Percentiles rank a stretch among this genome's conserved stretches.
Evolutionary conservation across 208 protist species (phyloP).

Genomic region (Leptomonas pyrrhocoris): DNA sequence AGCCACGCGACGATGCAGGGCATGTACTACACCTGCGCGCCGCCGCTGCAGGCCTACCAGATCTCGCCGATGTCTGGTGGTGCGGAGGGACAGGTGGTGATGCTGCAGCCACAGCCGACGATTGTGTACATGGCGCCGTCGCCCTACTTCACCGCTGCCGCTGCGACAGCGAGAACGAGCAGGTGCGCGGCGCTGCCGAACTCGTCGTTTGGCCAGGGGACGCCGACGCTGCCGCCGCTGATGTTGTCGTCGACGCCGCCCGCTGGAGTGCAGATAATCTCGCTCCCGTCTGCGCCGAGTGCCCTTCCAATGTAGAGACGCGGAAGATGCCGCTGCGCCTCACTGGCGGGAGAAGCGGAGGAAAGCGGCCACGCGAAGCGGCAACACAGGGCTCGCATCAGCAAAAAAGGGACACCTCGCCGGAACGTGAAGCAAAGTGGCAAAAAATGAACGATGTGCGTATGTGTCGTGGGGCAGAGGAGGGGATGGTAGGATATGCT

Average conservation of each 20-base stretch:
- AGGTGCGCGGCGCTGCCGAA: neutral
- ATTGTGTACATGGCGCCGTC: slow-evolving; percentile 6
- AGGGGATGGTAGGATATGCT: no score
- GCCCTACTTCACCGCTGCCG: slow-evolving; percentile 4
- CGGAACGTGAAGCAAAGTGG: no score
- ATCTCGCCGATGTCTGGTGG: neutral
- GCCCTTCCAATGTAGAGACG: neutral
- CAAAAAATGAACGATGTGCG: no score
- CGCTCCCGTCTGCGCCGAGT: neutral
- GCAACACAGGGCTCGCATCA: no score
- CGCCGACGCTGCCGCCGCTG: slow-evolving; percentile 5
- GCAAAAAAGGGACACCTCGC: no score
- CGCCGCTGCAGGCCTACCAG: slow-evolving; percentile 5
- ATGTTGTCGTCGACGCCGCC: neutral
- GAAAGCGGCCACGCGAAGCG: no score
- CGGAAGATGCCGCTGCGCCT: neutral
- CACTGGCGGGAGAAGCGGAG: no score
- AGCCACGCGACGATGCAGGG: neutral
- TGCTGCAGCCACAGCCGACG: neutral
- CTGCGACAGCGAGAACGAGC: no score
- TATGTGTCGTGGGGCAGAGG: no score
- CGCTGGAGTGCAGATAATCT: neutral
- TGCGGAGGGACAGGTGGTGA: neutral
- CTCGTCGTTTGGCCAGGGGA: neutral
- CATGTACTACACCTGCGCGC: slow-evolving; percentile 3